These are phyloP conservation scores for Gnomoniopsis sp. DNA, from an alignment of 2,329 filamentous ascomycete species.

Conservation along the genomic window DNA sequence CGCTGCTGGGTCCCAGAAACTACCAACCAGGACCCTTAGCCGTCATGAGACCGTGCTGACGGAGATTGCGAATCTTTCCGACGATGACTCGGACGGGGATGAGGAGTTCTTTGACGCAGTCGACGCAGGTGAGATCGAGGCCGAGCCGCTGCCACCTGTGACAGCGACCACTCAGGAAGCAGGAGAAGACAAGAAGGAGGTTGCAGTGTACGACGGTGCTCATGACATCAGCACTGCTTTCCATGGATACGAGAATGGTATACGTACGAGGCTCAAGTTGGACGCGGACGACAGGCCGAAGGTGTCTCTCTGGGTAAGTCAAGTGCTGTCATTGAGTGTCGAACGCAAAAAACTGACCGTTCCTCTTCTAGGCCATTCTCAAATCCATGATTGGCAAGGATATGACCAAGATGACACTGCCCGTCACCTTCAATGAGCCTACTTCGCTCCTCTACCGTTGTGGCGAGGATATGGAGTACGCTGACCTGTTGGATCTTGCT, in stretches of 20 bases:
- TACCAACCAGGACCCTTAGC: slow-evolving; percentile 38
- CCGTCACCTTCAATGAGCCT: slow-evolving; percentile 97
- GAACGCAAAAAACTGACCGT: slow-evolving; percentile 22
- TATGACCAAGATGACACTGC: slow-evolving; percentile 99
- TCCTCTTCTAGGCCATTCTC: slow-evolving; percentile 68
- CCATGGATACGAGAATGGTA: slow-evolving; percentile 85
- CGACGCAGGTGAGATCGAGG: slow-evolving; percentile 85
- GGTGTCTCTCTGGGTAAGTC: slow-evolving; percentile 88
- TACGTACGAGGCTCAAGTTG: slow-evolving; percentile 76
- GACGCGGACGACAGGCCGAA: slow-evolving; percentile 91
- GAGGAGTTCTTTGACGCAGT: slow-evolving; percentile 98
- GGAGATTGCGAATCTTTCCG: slow-evolving; percentile 71
- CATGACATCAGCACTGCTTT: slow-evolving; percentile 74
- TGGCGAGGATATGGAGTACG: slow-evolving; percentile 97
- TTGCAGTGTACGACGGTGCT: slow-evolving; percentile 39
- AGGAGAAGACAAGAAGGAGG: slow-evolving; percentile 41
- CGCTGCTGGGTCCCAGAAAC: slow-evolving; percentile 32
- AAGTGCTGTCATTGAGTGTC: not conserved
- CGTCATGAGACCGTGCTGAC: slow-evolving; percentile 65
- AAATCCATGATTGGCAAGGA: slow-evolving; percentile 99
- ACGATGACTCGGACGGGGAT: slow-evolving; percentile 76
- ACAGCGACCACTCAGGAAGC: slow-evolving; percentile 23
- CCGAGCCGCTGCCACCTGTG: slow-evolving; percentile 61
- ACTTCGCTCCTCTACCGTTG: slow-evolving; percentile 93
- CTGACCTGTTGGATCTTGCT: slow-evolving; percentile 84